Conservation (phyloP, 2,329 filamentous ascomycete genomes). For the Ophiocordyceps sinensis region DNA sequence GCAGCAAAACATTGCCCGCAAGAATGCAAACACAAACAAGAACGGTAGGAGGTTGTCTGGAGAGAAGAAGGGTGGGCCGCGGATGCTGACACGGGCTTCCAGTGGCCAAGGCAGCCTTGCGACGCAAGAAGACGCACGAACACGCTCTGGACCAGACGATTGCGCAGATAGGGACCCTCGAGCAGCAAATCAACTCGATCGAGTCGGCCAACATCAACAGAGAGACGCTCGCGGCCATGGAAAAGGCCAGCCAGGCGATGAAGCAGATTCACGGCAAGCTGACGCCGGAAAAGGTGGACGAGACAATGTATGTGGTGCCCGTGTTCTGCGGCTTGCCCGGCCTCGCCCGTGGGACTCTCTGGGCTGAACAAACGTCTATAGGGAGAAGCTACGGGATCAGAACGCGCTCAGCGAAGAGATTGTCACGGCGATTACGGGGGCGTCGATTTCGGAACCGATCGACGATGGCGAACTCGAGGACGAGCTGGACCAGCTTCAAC, state of each 20-base stretch:
- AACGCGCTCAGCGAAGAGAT: conserved; percentile 92
- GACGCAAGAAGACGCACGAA: conserved; percentile 90
- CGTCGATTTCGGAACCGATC: conserved; percentile 49
- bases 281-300: conserved; percentile 87
- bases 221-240: conserved; percentile 89
- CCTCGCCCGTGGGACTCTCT: neutral
- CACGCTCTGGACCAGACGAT: conserved; percentile 82
- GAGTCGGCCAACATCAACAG: conserved; percentile 98
- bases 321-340: neutral
- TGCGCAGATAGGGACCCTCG: conserved; percentile 79
- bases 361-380: conserved; percentile 19
- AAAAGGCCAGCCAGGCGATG: conserved; percentile 82
- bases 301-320: conserved; percentile 62
- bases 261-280: conserved; percentile 81
- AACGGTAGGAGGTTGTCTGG: conserved; percentile 51
- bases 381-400: conserved; percentile 83
- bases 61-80: conserved; percentile 3
- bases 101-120: conserved; percentile 83
- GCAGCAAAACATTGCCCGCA: conserved; percentile 76
- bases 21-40: conserved; percentile 78
- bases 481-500: conserved; percentile 75
- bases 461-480: conserved; percentile 80
- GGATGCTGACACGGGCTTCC: conserved; percentile 10
- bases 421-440: conserved; percentile 65
- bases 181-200: conserved; percentile 92